Base-by-base conservation (phyloP, 257 asterid species). In the Solanum pimpinellifolium region DNA sequence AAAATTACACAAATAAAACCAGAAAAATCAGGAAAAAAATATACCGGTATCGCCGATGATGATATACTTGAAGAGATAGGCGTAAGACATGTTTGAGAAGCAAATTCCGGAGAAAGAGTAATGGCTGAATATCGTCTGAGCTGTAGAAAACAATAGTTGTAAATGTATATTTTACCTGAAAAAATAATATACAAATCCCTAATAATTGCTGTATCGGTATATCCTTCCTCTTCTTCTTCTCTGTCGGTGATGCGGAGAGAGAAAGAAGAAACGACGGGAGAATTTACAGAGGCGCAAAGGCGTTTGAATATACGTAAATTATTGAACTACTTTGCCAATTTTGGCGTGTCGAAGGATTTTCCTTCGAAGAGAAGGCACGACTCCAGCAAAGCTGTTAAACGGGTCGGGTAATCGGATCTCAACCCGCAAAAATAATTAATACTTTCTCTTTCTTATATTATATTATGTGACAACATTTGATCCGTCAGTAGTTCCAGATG, bases 41-140 rank as follows among this genome's bases (percentile, higher is more conserved):
- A 91, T 94, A 96, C 99, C 99, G 29, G 99, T 96, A 72, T 95
- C 99, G 42, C 99, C 99, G 90, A 96, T 96, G 94, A 96, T 96
- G 88, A 95, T 96, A 85, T 94, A 96, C 94, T 96, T 96, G 94
- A 96, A 95, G 5, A 96, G 98, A 85, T 95, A 96, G 0, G 98
- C 98, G 82, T 96, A 96, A 68, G 98, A 96, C 98, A 96, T 96
- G 62, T 13, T 33, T 86, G 56, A 86, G 73, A 23, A 73, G 39
- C 68, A 70, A 35, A 49, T 7, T 49, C 29, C 68, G 47, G 25
- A 33, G 83, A 69, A 35, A 47, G 42, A 44, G 29, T 39, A 69
- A 39, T 60, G 33, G 60, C 16, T 47, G 27, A 77, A 56, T 56
- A 56, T 47, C 42, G 68, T 29, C 18, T 80, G 68, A 47, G 44